Base-by-base conservation (phyloP, 2,329 filamentous ascomycete genomes). In the Paracorniculantispora psalliotae region DNA sequence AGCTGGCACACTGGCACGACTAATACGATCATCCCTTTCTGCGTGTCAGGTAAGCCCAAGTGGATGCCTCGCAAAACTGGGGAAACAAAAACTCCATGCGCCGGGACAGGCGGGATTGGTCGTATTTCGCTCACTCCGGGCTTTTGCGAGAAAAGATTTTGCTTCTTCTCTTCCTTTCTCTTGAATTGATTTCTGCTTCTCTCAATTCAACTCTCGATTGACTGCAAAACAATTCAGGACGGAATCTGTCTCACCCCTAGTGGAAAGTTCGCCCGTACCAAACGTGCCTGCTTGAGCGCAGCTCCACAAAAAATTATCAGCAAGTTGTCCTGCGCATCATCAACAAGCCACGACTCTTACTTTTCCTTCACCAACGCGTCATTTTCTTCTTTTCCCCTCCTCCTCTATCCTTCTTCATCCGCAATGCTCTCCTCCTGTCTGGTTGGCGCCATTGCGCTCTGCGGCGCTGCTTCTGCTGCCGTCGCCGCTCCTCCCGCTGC, bases 281-380 rank as follows among this genome's bases (percentile, higher is more conserved):
- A n/a, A n/a, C n/a, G n/a, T n/a, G n/a, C n/a, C n/a, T n/a, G n/a
- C n/a, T n/a, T n/a, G n/a, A n/a, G n/a, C n/a, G n/a, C n/a, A n/a
- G 39, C 51, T 39, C 51, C 51, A 54, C 33, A 54, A 54, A 54
- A 54, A 54, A 54, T 56, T 44, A 37, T 56, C 53, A 47, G 21
- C 43, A 56, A 28, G 25, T 33, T 4, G 2, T 30, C 3, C 19
- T 51, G 30, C 50, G 8, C 51, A 44, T 53, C 37, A 17, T 53
- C 51, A 53, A 44, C 51, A 53, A 28, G 49, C 13, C 49, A 19
- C 37, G 17, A 19, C 19, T 39, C 21, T 44, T 35, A n/a, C 26
- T 46, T 19, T 25, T 50, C 19, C 39, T 33, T 41, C 19, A 9
- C n/a, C 19, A 12, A 23, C 33, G 28, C 53, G 43, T 49, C 54